These are phyloP conservation scores for Mycena polygramma DNA, from an alignment of 768 basidiomycete species.

Conservation along the genomic window DNA sequence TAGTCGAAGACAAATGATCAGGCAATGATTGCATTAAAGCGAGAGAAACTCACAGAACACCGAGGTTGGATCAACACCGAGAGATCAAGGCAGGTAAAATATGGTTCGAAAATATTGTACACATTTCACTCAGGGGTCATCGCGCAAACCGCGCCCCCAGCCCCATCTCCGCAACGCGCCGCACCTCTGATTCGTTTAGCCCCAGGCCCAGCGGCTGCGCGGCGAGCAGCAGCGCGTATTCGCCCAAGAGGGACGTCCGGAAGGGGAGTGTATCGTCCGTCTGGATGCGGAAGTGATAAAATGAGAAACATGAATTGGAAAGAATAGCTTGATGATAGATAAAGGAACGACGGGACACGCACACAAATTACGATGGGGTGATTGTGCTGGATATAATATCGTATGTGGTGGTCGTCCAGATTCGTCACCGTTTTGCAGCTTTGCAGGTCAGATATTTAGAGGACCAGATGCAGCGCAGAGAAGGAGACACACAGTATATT, in stretches of 20 bases:
- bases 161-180: constrained; percentile 62
- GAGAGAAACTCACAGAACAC: too few species aligned
- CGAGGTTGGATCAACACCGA: too few species aligned
- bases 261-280: constrained; percentile 75
- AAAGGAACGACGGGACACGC: constrained; percentile 36
- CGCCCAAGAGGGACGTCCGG: constrained; percentile 66
- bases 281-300: constrained; percentile 44
- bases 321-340: not conserved
- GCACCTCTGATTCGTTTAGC: constrained; percentile 59
- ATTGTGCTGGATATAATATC: constrained; percentile 61
- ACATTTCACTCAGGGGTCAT: not conserved
- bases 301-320: not conserved
- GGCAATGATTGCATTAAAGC: too few species aligned
- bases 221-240: constrained; percentile 73
- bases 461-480: constrained; percentile 50
- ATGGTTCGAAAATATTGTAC: too few species aligned
- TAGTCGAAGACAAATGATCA: too few species aligned
- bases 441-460: not conserved
- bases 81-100: too few species aligned
- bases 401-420: constrained; percentile 70
- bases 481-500: constrained; percentile 74
- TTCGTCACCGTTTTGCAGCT: constrained; percentile 65
- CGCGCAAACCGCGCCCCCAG: constrained; percentile 47
- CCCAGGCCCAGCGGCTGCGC: constrained; percentile 67
- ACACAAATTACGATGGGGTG: constrained; percentile 73